phyloP scores from a whole-genome alignment of 2,329 filamentous ascomycete genomes.

The Corniculantispora saksenae region DNA sequence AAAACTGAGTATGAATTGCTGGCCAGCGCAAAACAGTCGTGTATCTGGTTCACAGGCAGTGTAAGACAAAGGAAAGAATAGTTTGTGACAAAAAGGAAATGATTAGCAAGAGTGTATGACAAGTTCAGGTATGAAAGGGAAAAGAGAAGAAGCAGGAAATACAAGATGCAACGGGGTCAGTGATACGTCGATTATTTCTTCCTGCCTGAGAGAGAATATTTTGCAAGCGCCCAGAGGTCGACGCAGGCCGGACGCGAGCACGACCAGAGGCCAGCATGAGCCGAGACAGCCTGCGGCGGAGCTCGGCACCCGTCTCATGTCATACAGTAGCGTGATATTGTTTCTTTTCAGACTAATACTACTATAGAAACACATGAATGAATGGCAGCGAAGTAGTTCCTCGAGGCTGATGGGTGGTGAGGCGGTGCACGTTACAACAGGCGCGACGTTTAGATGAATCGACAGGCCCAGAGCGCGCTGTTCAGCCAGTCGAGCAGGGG shows the following conservation, averaged over 20 bases:
- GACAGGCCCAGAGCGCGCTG: background rate
- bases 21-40: background rate
- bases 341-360: background rate
- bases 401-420: background rate
- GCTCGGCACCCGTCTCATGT: conserved; percentile 1
- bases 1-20: background rate
- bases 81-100: conserved; percentile 2
- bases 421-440: conserved; percentile 15
- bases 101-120: conserved; percentile 2
- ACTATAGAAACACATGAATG: background rate
- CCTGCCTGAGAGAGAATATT: background rate
- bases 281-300: background rate
- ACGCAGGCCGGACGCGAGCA: background rate
- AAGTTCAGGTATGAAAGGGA: conserved; percentile 12
- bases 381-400: background rate
- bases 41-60: conserved; percentile 8
- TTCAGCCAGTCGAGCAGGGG: background rate
- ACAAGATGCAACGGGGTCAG: background rate
- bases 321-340: background rate
- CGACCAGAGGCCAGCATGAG: background rate
- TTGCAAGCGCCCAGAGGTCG: conserved; percentile 1
- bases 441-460: conserved; percentile 11
- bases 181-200: conserved; percentile 1
- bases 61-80: conserved; percentile 8
- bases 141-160: conserved; percentile 10